Base-by-base conservation (phyloP, 2,329 filamentous ascomycete species). In the Macroventuria anomochaeta region DNA sequence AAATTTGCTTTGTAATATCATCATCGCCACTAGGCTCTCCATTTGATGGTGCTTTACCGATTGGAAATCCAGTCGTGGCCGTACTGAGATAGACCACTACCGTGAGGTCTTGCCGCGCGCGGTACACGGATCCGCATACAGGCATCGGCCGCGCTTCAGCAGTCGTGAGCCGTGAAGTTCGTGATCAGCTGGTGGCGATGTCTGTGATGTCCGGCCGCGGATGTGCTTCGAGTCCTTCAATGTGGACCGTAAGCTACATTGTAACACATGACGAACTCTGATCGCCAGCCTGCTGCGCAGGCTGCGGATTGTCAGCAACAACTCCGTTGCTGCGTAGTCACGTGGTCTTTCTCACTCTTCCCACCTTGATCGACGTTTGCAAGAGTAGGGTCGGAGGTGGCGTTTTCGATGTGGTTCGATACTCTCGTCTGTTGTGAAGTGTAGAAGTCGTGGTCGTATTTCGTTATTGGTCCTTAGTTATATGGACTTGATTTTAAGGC, bases 171-270 rank as follows among this genome's bases (percentile, higher is more conserved):
- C 6, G 2, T 13, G 7, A 12, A 0, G 18, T 26, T 17, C 8
- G n/a, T 33, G 2, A 5, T 3, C n/a, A 23, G 2, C 2, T 29
- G 15, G 29, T 42, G 31, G 31, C 46, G 17, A 50, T 20, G 29
- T 8, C 11, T 21, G 12, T 17, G 18, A 18, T 12, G 17, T 15
- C 42, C 46, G 46, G 46, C 46, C 38, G 46, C 46, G 46, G 46
- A 50, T 42, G 38, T 23, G 5, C 15, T 18, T 1, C 11, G 2
- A 10, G 18, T 7, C 23, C 26, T 18, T 6, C 7, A 23, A 8
- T 37, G 18, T 23, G 32, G 3, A 11, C 25, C 5, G 21, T 15
- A 7, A 42, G 29, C 21, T 12, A 12, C 4, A 7, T 5, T 7
- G 8, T 37, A 7, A 18, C 34, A 17, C 34, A 32, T 12, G 18